Evolutionary conservation across 371 early-diverging fungal species (phyloP), one percentile per base, ranked within the genome.

Genomic region (Mucor piriformis): DNA sequence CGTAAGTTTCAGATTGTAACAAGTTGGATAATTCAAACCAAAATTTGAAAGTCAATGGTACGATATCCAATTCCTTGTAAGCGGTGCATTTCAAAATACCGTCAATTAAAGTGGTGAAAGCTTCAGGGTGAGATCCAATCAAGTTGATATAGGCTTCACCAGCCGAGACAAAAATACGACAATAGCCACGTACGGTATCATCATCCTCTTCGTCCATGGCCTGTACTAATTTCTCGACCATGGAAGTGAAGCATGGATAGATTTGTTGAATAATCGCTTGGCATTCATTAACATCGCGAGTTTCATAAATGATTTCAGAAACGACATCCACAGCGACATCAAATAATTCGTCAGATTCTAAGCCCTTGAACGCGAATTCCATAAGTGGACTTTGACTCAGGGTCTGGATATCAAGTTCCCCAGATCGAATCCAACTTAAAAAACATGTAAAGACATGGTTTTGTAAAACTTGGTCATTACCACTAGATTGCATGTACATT

Each of bases 281-380:
- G 16, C 69, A 77, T 23, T 81, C 74, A 23, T 70, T 67, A 25
- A 84, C 83, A 43, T 90, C 93, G 53, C 79, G 73, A 8, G 92
- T 86, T 61, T 90, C 89, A 57, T 83, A 82, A 33, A 95, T 87
- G 24, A 97, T 83, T 58, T 90, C 91, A 53, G 90, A 90, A 3
- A 91, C 74, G 3, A 94, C 83, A 67, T 96, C 96, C 0, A 88
- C 90, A 0, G 94, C 91, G 2, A 83, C 81, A 55, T 97, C 96
- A 70, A 92, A 93, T 27, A 95, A 74, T 2, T 80, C 77, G 3
- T 83, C 84, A 38, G 84, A 77, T 15, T 77, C 73, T 20, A 95
- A 71, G 4, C 87, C 88, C 3, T 87, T 83, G 73, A 96, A 94
- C 16, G 92, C 84, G 51, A 91, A 67, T 46, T 79, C 81, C 16